phyloP scores from a whole-genome alignment of 1,284 basidiomycete genomes.

The Phylloporus gajari region DNA sequence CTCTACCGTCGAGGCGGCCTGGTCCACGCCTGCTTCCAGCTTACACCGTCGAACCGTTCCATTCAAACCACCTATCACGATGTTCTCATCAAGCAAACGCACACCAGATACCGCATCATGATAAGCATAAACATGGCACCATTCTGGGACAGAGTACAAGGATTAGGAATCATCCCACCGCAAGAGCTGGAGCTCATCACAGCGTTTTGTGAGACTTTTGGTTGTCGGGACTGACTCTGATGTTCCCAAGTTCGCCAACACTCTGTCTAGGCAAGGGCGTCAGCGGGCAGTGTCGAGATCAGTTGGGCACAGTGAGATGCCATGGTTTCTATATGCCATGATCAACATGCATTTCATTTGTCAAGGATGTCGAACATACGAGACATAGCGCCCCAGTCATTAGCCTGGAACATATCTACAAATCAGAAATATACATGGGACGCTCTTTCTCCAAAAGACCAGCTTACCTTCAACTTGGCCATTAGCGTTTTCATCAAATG shows the following conservation, averaged over 20 bases:
- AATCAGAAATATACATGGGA: neutral
- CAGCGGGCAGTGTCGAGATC: neutral
- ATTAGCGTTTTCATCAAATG: constrained; percentile 70
- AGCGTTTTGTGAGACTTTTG: neutral
- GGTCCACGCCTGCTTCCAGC: constrained; percentile 6
- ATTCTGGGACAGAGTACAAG: constrained; percentile 10
- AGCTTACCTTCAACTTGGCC: constrained; percentile 69
- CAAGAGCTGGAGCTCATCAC: constrained; percentile 9
- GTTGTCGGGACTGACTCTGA: neutral
- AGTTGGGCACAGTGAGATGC: constrained; percentile 43
- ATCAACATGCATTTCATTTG: constrained; percentile 3
- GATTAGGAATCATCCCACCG: constrained; percentile 1
- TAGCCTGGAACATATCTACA: constrained; percentile 50
- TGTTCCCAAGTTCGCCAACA: neutral
- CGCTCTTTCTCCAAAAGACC: neutral
- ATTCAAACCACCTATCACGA: constrained; percentile 13
- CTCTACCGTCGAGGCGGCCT: neutral
- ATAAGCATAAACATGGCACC: constrained; percentile 9
- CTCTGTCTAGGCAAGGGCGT: constrained; percentile 13
- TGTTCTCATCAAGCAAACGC: constrained; percentile 21
- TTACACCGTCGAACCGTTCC: constrained; percentile 23
- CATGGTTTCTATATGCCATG: constrained; percentile 58
- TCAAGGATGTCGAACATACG: constrained; percentile 50
- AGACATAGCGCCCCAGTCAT: constrained; percentile 71
- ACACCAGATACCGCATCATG: constrained; percentile 20